Base-by-base conservation (phyloP, 148 eudicot species). In the Rhododendron henanense region DNA sequence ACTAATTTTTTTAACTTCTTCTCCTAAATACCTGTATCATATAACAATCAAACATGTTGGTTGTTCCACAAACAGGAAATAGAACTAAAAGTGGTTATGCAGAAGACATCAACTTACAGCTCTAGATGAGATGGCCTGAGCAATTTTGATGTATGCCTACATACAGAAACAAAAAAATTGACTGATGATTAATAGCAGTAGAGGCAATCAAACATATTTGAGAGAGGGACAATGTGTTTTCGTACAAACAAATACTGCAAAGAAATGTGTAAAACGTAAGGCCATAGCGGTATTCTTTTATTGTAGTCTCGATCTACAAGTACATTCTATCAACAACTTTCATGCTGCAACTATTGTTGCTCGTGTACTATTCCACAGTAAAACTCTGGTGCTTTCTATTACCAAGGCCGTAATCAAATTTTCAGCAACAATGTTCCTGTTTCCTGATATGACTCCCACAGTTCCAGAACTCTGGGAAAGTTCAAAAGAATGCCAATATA, bases 51-150 rank as follows among this genome's bases (percentile, higher is more conserved):
- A 69, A 1, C 69, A 3, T 10, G 6, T 11, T 69, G 75, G 18
- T 69, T 69, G 37, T 69, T 69, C 31, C 37, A 3, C 75, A 69
- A 69, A 69, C 16, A 25, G 18, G 75, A 69, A 25, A 28, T 31
- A 31, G 75, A 11, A 69, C 16, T 51, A n/a, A 57, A 83, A 55
- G 18, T 21, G 50, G 19, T 47, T 67, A 19, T 18, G 61, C 35
- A 78, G 74, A 47, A 83, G 48, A 59, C 71, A 47, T 47, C 1
- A 87, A 92, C 99, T 95, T 93, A 96, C 99, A 44, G 99, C 89
- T 91, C 99, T 90, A 88, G 99, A 95, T 81, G 99, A 96, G 83
- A 96, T 90, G 59, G 99, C 99, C 90, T 96, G 99, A 59, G 99
- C 99, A 88, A 96, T 96, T 91, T 96, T 96, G 84, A 96, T 88